Percentiles rank a stretch among this genome's conserved stretches.
phyloP scores from a whole-genome alignment of 2,329 filamentous ascomycete species.

The Achaetomium macrosporum region DNA sequence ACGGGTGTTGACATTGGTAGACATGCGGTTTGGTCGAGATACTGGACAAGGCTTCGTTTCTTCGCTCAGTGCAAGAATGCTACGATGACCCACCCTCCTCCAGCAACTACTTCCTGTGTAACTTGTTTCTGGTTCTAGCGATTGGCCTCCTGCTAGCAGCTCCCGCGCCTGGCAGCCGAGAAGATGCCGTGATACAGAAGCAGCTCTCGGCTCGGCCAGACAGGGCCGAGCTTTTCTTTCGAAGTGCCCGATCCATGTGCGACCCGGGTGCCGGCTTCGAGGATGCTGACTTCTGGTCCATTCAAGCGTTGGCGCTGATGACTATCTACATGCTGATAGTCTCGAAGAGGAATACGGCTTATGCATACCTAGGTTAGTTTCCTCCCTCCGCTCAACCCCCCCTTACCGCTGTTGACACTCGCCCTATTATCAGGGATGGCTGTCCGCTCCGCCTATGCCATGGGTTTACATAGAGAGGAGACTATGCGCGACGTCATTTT shows the following conservation, averaged over 20 bases:
- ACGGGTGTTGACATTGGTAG: conserved; percentile 31
- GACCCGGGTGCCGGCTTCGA: conserved; percentile 47
- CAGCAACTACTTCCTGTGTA: conserved; percentile 48
- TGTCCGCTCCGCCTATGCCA: conserved; percentile 54
- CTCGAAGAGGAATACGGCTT: conserved; percentile 58
- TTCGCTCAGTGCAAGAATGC: conserved; percentile 44
- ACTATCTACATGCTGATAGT: conserved; percentile 57
- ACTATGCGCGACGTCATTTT: conserved; percentile 46
- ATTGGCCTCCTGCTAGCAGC: conserved; percentile 56
- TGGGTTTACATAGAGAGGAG: conserved; percentile 58
- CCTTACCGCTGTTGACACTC: conserved; percentile 11
- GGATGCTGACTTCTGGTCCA: conserved; percentile 58
- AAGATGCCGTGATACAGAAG: conserved; percentile 46
- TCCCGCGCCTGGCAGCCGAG: conserved; percentile 42
- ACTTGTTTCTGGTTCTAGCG: conserved; percentile 57
- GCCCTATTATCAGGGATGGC: conserved; percentile 48
- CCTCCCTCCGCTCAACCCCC: not conserved
- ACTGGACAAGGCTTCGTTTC: conserved; percentile 48
- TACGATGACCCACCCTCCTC: conserved; percentile 49
- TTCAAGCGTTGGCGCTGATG: conserved; percentile 59
- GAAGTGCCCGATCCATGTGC: conserved; percentile 49
- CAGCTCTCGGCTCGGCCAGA: conserved; percentile 44
- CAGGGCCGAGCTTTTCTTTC: conserved; percentile 57
- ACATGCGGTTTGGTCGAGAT: conserved; percentile 57
- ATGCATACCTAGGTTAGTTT: conserved; percentile 51